Evolutionary conservation across 139 green algal genomes (phyloP), one percentile per base, ranked within the genome.

Genomic region (Chlorella sp.): DNA sequence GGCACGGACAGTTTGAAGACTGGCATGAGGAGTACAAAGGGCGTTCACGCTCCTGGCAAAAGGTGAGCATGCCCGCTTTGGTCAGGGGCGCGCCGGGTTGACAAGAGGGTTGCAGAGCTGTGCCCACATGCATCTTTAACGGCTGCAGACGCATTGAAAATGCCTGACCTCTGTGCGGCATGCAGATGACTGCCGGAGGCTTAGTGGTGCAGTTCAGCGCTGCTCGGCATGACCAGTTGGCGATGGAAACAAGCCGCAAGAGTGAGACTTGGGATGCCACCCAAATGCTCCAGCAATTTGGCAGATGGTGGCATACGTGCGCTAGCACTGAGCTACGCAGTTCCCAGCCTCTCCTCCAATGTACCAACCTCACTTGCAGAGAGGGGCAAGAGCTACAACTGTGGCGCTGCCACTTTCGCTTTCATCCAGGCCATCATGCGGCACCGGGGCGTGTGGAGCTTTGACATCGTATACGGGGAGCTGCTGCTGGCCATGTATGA

Each of bases 11-110:
- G 6, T 81, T 68, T 18, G n/a, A 32, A 2, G 55, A 20, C 2
- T 81, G 74, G 74, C 20, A 68, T 4, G 74, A 81, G 51, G 74
- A 81, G 55, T 81, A 81, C 74, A 30, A 30, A 0, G 74, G 74
- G n/a, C 41, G 18, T 38, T 16, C 39, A 18, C 21, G 23, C n/a
- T 44, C 7, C 3, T 39, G 20, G 16, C 41, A 16, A n/a, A n/a
- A n/a, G n/a, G n/a, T n/a, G n/a, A n/a, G n/a, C n/a, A n/a, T n/a
- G n/a, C n/a, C n/a, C n/a, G n/a, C n/a, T n/a, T n/a, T n/a, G n/a
- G n/a, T n/a, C n/a, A n/a, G n/a, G n/a, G n/a, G n/a, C n/a, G n/a
- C n/a, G n/a, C n/a, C n/a, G n/a, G n/a, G n/a, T n/a, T n/a, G n/a
- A n/a, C n/a, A n/a, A n/a, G n/a, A n/a, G n/a, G n/a, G n/a, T n/a